Base-by-base conservation (phyloP, 176 grass and related monocot species). In the Triticum timopheevii region DNA sequence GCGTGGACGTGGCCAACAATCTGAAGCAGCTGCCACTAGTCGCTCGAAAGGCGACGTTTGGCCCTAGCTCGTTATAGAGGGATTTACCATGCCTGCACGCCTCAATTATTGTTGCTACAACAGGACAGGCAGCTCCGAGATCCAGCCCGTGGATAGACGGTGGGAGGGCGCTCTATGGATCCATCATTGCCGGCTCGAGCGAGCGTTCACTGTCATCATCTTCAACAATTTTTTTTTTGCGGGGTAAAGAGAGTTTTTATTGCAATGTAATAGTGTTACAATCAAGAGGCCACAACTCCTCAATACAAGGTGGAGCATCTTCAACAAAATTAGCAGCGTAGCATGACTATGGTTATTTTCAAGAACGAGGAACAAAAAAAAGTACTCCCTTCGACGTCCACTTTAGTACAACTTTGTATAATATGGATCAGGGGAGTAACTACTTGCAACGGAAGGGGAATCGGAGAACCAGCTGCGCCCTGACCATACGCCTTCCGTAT, bases 21-120 rank as follows among this genome's bases (percentile, higher is more conserved):
- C 11, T 50, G 50, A 56, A 23, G 31, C 45, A 22, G 40, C 42
- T 65, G 22, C 31, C 34, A 61, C 76, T 31, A 24, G 24, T 61
- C 28, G 75, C 84, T 69, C 17, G n/a, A 78, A 85, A 85, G 31
- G 62, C 38, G 45, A 27, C 62, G 9, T 85, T 78, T 85, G 44
- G 42, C 73, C 72, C 12, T 77, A 67, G 61, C 39, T 24, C 13
- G 44, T 33, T 84, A 47, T 76, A 34, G 71, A 34, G 71, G 35
- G 40, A 44, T 75, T 34, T 31, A 76, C 38, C 58, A 22, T 74
- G 38, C 69, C 34, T 28, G 25, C 39, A 77, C 40, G 58, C 44
- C 33, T 67, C 61, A 25, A 52, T 66, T 34, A 76, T 56, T 54
- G 75, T 35, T 39, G 36, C 50, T 45, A 33, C 34, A 74, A 74